These are phyloP conservation scores for Darksidea phi DNA, from an alignment of 495 filamentous ascomycete species.

Conservation along the genomic window DNA sequence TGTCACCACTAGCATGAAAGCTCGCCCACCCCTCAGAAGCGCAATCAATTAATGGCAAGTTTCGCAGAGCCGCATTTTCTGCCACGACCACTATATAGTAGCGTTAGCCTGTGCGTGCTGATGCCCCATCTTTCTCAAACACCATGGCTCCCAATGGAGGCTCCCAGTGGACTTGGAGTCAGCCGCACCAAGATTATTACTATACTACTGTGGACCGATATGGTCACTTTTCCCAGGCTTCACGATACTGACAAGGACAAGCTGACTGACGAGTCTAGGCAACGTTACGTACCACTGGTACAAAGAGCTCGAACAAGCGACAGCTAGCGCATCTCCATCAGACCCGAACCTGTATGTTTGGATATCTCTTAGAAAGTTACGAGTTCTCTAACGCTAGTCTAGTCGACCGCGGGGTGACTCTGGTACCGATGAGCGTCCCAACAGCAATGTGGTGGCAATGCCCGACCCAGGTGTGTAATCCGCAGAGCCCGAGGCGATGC, in stretches of 20 bases:
- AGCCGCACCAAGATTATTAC: background rate
- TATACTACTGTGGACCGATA: background rate
- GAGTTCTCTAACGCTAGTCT: too few relatives aligned
- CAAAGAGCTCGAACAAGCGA: too few relatives aligned
- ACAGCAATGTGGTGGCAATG: too few relatives aligned
- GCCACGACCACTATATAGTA: background rate
- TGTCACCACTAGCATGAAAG: background rate
- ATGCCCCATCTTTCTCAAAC: background rate
- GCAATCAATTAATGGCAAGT: background rate
- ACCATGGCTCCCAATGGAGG: background rate
- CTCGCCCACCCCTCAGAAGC: background rate
- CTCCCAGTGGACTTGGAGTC: constrained; percentile 7
- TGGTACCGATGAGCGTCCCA: too few relatives aligned
- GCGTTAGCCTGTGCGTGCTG: background rate
- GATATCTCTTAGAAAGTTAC: too few relatives aligned
- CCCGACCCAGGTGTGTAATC: too few relatives aligned
- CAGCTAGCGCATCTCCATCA: too few relatives aligned
- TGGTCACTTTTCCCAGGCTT: background rate
- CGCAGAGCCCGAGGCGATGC: too few relatives aligned
- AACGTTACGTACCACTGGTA: background rate
- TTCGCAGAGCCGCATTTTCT: constrained; percentile 1
- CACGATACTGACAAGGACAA: background rate
- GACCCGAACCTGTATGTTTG: too few relatives aligned
- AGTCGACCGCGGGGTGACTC: too few relatives aligned
- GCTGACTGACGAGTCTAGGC: background rate